Evolutionary conservation across 2,329 filamentous ascomycete genomes (phyloP).

Genomic region (Intubia oerlemansii): DNA sequence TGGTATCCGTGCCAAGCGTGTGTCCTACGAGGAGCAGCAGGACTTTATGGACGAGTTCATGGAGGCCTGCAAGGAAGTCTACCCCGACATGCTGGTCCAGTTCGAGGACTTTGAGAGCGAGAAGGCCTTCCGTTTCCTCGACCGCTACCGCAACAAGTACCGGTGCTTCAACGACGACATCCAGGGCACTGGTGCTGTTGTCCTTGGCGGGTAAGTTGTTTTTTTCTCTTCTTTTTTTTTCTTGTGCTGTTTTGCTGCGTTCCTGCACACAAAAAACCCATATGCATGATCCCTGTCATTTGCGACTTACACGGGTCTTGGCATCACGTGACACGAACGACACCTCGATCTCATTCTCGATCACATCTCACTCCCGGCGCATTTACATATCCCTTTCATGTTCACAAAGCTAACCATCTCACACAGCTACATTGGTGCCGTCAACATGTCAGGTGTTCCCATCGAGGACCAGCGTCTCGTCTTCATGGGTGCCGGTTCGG

Average conservation of each 20-base stretch:
- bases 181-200: constrained; percentile 89
- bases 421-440: constrained; percentile 39
- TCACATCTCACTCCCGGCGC: too few species aligned
- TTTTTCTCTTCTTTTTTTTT: not conserved
- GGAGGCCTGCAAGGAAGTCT: constrained; percentile 62
- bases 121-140: constrained; percentile 77
- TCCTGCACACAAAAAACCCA: not conserved
- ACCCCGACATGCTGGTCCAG: constrained; percentile 52
- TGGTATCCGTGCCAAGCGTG: constrained; percentile 67
- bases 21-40: constrained; percentile 56
- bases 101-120: constrained; percentile 95
- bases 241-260: not conserved
- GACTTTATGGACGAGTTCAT: constrained; percentile 97
- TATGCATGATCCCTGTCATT: too few species aligned
- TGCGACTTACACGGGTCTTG: constrained; percentile 4
- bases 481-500: constrained; percentile 89
- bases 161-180: constrained; percentile 99
- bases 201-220: constrained; percentile 50
- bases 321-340: constrained; percentile 6
- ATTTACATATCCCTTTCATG: too few species aligned
- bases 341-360: too few species aligned
- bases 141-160: constrained; percentile 71
- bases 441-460: constrained; percentile 69
- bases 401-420: constrained; percentile 42
- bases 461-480: constrained; percentile 82